Evolutionary conservation across 495 filamentous ascomycete genomes (phyloP).

Genomic region (Penicillium salamii): DNA sequence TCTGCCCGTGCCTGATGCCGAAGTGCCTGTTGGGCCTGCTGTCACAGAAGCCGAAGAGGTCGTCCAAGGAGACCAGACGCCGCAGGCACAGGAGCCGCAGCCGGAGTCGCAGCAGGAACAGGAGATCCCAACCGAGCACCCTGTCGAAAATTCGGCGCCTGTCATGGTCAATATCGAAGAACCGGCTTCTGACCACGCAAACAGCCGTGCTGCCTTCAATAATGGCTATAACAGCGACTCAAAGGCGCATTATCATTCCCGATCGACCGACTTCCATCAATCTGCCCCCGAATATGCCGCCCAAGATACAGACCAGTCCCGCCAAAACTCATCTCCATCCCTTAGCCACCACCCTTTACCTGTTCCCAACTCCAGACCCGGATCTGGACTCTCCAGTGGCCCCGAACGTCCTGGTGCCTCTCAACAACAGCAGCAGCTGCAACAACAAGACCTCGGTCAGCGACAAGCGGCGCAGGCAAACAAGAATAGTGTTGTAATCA

Average conservation of each 20-base stretch:
- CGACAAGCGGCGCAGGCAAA: constrained; percentile 42
- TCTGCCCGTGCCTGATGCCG: constrained; percentile 24
- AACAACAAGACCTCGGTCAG: constrained; percentile 41
- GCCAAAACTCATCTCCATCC: constrained; percentile 37
- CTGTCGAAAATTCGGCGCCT: constrained; percentile 17
- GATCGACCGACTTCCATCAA: constrained; percentile 42
- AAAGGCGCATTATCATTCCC: constrained; percentile 43
- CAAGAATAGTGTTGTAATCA: constrained; percentile 93
- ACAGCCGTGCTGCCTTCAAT: constrained; percentile 24
- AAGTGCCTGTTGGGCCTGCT: constrained; percentile 14
- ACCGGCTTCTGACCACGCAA: constrained; percentile 32
- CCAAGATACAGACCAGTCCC: constrained; percentile 41
- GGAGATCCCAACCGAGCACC: constrained; percentile 15
- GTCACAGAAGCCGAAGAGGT: constrained; percentile 28
- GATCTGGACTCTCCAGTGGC: constrained; percentile 49
- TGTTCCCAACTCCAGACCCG: constrained; percentile 46
- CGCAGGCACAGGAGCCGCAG: constrained; percentile 9
- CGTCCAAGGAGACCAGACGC: constrained; percentile 21
- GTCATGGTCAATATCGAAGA: constrained; percentile 32
- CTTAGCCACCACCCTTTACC: constrained; percentile 40
- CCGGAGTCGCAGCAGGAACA: constrained; percentile 1
- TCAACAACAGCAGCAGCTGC: constrained; percentile 40
- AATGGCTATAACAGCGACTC: constrained; percentile 46
- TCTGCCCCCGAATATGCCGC: constrained; percentile 40
- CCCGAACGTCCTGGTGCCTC: constrained; percentile 40